Percentiles rank a stretch among this genome's conserved stretches.
These are phyloP conservation scores for Termitomyces sp. DNA, from an alignment of 768 basidiomycete genomes.

Conservation along the genomic window DNA sequence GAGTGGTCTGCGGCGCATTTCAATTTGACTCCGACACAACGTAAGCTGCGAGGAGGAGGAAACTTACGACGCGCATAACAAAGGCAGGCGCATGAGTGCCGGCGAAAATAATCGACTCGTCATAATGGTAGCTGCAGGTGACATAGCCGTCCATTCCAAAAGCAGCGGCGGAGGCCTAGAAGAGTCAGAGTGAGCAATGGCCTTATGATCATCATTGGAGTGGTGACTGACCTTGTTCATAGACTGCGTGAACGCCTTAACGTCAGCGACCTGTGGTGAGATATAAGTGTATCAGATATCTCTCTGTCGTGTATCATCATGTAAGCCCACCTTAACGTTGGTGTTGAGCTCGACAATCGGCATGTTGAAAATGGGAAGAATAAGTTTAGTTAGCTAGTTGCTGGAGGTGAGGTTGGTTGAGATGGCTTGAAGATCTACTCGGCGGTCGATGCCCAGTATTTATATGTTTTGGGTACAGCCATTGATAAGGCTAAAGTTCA, in stretches of 20 bases:
- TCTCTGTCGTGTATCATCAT: neutral
- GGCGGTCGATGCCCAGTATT: neutral
- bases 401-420: neutral
- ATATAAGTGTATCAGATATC: neutral
- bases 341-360: constrained; percentile 2
- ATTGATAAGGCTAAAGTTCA: neutral
- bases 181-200: neutral
- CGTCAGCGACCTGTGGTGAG: neutral
- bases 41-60: no score
- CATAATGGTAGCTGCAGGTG: constrained; percentile 1
- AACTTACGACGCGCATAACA: constrained; percentile 1
- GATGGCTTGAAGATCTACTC: neutral
- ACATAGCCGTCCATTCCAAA: constrained; percentile 8
- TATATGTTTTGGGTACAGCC: neutral
- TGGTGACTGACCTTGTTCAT: neutral
- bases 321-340: constrained; percentile 2
- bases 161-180: neutral
- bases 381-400: neutral
- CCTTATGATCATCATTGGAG: no score
- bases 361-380: neutral
- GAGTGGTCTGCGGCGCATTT: neutral
- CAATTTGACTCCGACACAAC: no score
- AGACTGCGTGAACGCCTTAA: neutral
- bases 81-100: constrained; percentile 3
- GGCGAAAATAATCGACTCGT: constrained; percentile 2